Evolutionary conservation across 2,329 filamentous ascomycete genomes (phyloP), one percentile per base, ranked within the genome.

Genomic region (Cryphonectria japonica): DNA sequence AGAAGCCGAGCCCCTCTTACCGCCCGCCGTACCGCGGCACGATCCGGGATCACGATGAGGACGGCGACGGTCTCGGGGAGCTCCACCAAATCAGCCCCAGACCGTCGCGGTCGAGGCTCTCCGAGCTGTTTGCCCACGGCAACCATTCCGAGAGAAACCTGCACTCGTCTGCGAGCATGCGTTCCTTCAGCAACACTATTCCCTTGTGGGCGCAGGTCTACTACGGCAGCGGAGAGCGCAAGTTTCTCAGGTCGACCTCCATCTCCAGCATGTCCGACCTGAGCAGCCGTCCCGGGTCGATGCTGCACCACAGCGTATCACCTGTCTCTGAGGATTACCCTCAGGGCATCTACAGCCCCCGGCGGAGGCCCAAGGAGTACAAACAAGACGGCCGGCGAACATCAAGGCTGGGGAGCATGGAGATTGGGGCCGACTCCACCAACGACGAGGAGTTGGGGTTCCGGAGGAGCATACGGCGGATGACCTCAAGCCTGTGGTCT

Each of bases 401-500:
- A 43, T 76, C 80, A 1, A 76, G 78, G 46, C 73, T 76, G 19
- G 80, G 75, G 26, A 85, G 84, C n/a, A 80, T 87, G 78, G 84
- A 85, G 32, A 85, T 85, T 50, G 78, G 77, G 4, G 79, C 82
- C 9, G 79, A 77, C n/a, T 76, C 79, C 19, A 79, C 81, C 16
- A 75, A 74, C 8, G 71, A 78, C 70, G 68, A 71, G 22, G 77
- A 76, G 43, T 74, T 78, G 50, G 76, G 73, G 50, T 74, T 79
- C 16, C 78, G 77, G 22, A 76, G 76, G 14, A 76, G 78, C 16
- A 74, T 82, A 19, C 79, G 78, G 75, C 86, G 87, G 78, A 86
- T 86, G 75, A 83, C 85, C 68, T 87, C 90, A 52, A 86, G 88
- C 74, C 85, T 92, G 73, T 93, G 91, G 90, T 93, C 91, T 3